Conservation (phyloP, 345 rosid genomes). For the Orychophragmus violaceus region DNA sequence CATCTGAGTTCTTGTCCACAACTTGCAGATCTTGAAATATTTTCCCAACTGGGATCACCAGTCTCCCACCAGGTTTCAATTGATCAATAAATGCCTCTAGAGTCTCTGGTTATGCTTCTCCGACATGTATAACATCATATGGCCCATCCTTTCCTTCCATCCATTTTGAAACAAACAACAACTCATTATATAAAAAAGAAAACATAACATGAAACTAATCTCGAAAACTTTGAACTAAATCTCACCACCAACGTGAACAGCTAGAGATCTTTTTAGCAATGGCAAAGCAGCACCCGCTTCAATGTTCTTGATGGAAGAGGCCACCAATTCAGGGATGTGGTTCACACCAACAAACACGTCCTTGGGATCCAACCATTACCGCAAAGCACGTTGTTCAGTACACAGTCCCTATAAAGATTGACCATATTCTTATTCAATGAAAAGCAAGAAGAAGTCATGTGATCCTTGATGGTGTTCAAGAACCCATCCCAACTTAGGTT, state of each 20-base stretch:
- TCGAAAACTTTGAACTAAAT: not conserved
- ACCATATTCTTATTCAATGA: not conserved
- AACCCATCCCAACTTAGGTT: no score
- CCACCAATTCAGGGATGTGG: constrained; percentile 78
- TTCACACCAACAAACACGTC: constrained; percentile 82
- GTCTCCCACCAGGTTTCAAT: constrained; percentile 87
- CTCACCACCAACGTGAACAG: constrained; percentile 78
- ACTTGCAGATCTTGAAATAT: constrained; percentile 80
- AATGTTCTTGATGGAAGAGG: constrained; percentile 58
- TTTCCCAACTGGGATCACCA: constrained; percentile 94
- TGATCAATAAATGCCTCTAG: constrained; percentile 78
- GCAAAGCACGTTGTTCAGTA: constrained; percentile 95
- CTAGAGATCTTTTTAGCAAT: constrained; percentile 63
- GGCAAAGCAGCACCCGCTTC: constrained; percentile 70
- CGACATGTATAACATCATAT: constrained; percentile 94
- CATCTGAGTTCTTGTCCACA: constrained; percentile 69
- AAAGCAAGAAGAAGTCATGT: no score
- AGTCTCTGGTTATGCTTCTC: constrained; percentile 93
- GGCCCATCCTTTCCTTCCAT: constrained; percentile 97
- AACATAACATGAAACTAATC: not conserved
- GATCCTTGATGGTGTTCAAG: no score
- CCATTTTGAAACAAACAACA: constrained; percentile 30
- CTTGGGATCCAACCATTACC: constrained; percentile 81
- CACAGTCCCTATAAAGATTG: constrained; percentile 22
- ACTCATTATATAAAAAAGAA: not conserved